These are phyloP conservation scores for Pythium guiyangense DNA, from an alignment of 352 stramenopile genomes.

Conservation along the genomic window DNA sequence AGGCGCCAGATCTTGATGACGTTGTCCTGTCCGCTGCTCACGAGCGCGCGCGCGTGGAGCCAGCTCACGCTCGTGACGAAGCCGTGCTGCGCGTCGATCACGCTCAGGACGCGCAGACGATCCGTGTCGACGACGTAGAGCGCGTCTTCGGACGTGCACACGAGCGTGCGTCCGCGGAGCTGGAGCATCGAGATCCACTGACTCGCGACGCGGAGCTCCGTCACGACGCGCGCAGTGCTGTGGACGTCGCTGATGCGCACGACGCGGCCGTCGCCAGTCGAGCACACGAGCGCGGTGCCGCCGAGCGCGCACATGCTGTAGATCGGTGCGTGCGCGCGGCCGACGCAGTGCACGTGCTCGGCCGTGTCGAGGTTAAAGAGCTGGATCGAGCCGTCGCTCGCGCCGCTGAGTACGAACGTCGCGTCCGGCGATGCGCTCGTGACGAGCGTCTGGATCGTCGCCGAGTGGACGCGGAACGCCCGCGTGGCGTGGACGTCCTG, in stretches of 20 bases:
- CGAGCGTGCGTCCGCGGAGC: conserved; percentile 31
- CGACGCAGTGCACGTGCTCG: conserved; percentile 39
- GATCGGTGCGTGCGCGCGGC: conserved; percentile 39
- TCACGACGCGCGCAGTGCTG: conserved; percentile 10
- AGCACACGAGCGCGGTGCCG: conserved; percentile 37
- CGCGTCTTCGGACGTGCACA: conserved; percentile 52
- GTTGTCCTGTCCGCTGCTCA: conserved; percentile 63
- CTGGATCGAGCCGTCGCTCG: conserved; percentile 74
- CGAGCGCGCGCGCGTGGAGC: conserved; percentile 31
- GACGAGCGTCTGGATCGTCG: conserved; percentile 52
- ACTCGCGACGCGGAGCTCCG: conserved; percentile 34
- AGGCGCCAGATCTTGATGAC: conserved; percentile 68
- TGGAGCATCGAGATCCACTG: conserved; percentile 68
- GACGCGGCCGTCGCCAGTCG: conserved; percentile 60
- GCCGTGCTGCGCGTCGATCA: conserved; percentile 24
- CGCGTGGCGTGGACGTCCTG: conserved; percentile 14
- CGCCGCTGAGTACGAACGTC: conserved; percentile 46
- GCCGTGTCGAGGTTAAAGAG: conserved; percentile 44
- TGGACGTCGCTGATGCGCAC: conserved; percentile 34
- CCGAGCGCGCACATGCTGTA: conserved; percentile 39
- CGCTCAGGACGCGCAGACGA: conserved; percentile 18
- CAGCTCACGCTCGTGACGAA: conserved; percentile 66
- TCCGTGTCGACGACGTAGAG: conserved; percentile 54
- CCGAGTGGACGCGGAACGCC: conserved; percentile 38
- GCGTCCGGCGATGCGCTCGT: conserved; percentile 3